Evolutionary conservation across 129 eudicot genomes (phyloP).

Genomic region (Centella asiatica): DNA sequence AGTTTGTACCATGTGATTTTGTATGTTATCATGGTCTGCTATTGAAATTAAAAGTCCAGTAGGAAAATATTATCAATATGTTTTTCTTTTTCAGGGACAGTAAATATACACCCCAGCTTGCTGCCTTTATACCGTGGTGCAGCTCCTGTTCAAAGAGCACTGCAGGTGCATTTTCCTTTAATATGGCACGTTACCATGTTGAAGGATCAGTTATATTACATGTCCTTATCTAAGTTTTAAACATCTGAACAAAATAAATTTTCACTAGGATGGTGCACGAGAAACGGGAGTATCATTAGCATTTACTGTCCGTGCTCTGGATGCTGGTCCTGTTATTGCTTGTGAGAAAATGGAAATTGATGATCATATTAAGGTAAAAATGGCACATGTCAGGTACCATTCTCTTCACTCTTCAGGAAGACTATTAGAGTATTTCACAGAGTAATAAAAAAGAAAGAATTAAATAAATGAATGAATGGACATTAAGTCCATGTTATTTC

Average conservation of each 20-base stretch:
- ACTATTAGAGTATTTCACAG: no score
- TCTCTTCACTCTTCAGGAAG: no score
- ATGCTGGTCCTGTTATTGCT: conserved; percentile 91
- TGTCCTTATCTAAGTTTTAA: background rate
- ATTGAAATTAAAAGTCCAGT: background rate
- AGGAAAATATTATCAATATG: background rate
- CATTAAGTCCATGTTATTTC: no score
- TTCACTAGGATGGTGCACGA: conserved; percentile 71
- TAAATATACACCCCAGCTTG: conserved; percentile 92
- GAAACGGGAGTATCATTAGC: conserved; percentile 95
- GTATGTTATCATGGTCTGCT: background rate
- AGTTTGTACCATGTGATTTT: background rate
- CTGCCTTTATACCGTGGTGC: conserved; percentile 95
- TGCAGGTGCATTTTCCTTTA: conserved; percentile 53
- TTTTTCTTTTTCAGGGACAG: conserved; percentile 54
- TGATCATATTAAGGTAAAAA: conserved; percentile 65
- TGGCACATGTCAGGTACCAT: background rate
- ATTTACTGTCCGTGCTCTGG: conserved; percentile 74
- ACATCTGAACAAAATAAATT: background rate
- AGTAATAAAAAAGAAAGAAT: no score
- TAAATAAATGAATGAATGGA: no score
- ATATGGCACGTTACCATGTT: background rate
- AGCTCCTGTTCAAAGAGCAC: conserved; percentile 98
- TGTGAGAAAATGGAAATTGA: conserved; percentile 51
- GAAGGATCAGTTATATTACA: background rate